Evolutionary conservation across 2,329 filamentous ascomycete genomes (phyloP).

Genomic region (Phyllosticta citriasiana): DNA sequence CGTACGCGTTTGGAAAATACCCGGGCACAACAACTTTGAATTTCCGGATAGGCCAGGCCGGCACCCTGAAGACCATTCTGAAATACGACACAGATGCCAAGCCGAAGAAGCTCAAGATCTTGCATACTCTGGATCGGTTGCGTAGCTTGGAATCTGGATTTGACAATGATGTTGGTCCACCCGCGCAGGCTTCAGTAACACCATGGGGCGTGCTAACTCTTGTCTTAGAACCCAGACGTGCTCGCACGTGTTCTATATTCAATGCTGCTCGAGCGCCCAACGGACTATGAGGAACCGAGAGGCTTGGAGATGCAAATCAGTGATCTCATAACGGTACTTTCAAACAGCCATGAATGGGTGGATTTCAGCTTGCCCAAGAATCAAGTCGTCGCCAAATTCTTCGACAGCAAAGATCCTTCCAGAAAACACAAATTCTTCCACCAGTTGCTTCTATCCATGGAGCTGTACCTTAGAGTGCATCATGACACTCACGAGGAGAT

Average conservation of each 20-base stretch:
- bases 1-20: constrained; percentile 54
- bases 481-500: constrained; percentile 50
- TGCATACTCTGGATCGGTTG: constrained; percentile 35
- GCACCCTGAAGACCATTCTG: constrained; percentile 45
- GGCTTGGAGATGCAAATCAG: constrained; percentile 61
- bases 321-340: constrained; percentile 60
- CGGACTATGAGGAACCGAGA: constrained; percentile 43
- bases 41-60: constrained; percentile 54
- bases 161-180: constrained; percentile 32
- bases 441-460: constrained; percentile 63
- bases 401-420: constrained; percentile 47
- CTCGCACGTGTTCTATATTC: constrained; percentile 54
- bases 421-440: constrained; percentile 62
- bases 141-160: constrained; percentile 31
- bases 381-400: constrained; percentile 64
- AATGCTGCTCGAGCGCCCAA: constrained; percentile 57
- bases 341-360: constrained; percentile 55
- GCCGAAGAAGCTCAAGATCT: constrained; percentile 52
- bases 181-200: background rate
- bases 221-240: constrained; percentile 28
- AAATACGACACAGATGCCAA: constrained; percentile 49
- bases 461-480: constrained; percentile 61
- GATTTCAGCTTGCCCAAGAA: constrained; percentile 62
- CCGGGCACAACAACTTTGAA: constrained; percentile 65
- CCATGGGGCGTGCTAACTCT: constrained; percentile 19